Evolutionary conservation across 345 rosid genomes (phyloP).

Genomic region (Eucalyptus erythrocorys): DNA sequence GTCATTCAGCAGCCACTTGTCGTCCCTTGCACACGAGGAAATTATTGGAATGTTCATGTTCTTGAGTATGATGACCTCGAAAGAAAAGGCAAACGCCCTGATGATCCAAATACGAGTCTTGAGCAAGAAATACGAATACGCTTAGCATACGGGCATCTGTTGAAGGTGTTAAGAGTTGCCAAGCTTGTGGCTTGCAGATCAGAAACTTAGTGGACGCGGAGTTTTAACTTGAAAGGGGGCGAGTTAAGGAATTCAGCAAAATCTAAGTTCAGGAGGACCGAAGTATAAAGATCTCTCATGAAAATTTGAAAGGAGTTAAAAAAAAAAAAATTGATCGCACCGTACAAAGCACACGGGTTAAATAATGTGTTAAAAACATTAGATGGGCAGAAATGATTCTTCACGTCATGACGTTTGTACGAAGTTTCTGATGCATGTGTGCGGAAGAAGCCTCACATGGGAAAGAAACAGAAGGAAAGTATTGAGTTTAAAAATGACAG

Average conservation of each 20-base stretch:
- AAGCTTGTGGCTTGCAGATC: neutral
- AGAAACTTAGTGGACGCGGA: neutral
- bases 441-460: neutral
- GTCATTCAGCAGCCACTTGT: neutral
- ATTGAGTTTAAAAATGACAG: neutral
- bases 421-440: neutral
- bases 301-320: neutral
- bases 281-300: neutral
- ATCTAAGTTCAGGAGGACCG: neutral
- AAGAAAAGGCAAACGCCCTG: neutral
- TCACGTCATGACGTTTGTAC: neutral
- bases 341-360: neutral
- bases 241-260: neutral
- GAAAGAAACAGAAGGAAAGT: neutral
- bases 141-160: neutral
- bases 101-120: neutral
- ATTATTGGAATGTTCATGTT: neutral
- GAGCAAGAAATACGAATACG: neutral
- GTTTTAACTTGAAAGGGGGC: neutral
- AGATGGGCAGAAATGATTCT: neutral
- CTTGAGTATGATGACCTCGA: neutral
- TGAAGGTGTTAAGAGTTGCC: neutral
- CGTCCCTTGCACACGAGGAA: neutral
- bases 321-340: neutral
- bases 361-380: neutral